phyloP scores from a whole-genome alignment of 1,139 yeast species.

The Debaryomyces sp. region DNA sequence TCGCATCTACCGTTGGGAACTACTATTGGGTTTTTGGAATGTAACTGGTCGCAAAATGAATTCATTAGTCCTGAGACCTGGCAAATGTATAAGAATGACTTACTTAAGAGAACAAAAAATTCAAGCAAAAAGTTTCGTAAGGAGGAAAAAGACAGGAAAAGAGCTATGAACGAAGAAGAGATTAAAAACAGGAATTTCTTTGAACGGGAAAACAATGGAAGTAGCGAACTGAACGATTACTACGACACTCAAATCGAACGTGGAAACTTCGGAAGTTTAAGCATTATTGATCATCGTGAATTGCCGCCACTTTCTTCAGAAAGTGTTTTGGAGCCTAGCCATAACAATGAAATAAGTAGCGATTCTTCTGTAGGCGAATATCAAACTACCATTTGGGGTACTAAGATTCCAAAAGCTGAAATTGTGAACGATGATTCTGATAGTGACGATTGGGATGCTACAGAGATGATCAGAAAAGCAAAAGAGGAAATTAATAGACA shows the following conservation, averaged over 20 bases:
- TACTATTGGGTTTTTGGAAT: slow-evolving; percentile 79
- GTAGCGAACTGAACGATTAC: slow-evolving; percentile 16
- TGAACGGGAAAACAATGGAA: slow-evolving; percentile 53
- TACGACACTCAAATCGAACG: slow-evolving; percentile 10
- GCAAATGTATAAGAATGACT: slow-evolving; percentile 57
- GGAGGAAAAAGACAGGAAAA: slow-evolving; percentile 66
- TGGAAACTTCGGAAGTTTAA: slow-evolving; percentile 32
- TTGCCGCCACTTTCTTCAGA: slow-evolving; percentile 24
- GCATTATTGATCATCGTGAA: slow-evolving; percentile 34
- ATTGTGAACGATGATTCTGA: slow-evolving; percentile 25
- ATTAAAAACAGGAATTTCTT: slow-evolving; percentile 57
- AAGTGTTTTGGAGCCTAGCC: not conserved
- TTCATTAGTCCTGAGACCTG: slow-evolving; percentile 53
- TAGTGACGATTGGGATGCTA: slow-evolving; percentile 47
- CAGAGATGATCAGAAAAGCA: slow-evolving; percentile 53
- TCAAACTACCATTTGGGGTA: slow-evolving; percentile 63
- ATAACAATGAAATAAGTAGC: slow-evolving; percentile 3
- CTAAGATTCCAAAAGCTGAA: slow-evolving; percentile 50
- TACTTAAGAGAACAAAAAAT: slow-evolving; percentile 59
- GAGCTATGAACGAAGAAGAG: slow-evolving; percentile 68
- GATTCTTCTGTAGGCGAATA: slow-evolving; percentile 15
- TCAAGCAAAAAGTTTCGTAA: slow-evolving; percentile 55
- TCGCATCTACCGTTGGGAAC: slow-evolving; percentile 86
- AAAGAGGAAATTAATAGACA: slow-evolving; percentile 46
- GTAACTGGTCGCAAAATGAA: slow-evolving; percentile 69